Evolutionary conservation across 805 yeast genomes (phyloP), one percentile per base, ranked within the genome.

Genomic region (Wickerhamomyces pijperi): DNA sequence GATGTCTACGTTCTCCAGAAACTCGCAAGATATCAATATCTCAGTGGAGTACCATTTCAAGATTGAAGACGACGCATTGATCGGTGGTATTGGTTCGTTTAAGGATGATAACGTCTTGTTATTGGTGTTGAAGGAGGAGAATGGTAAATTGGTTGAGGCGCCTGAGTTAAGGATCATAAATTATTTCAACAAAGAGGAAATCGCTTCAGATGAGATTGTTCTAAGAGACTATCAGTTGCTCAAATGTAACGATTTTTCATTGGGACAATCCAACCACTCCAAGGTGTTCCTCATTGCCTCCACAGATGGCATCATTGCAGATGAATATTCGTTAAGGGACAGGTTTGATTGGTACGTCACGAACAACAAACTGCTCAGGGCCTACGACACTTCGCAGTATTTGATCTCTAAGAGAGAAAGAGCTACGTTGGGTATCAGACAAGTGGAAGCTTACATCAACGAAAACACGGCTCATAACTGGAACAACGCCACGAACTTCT

Each of bases 141-240:
- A 28, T 67, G 72, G 9, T 19, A 39, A 29, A 40, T 47, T 21
- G 8, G 31, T 38, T 3, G 64, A 61, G 25, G 70, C 78, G 12
- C 95, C 97, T 0, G 96, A 88, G 46, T 60, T 90, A 19, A 74
- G 79, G 43, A 65, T 92, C 2, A 60, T 85, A 16, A 79, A 81
- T 53, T 64, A 78, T 2, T 48, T 62, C 1, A 74, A 78, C 8
- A 85, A 90, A 8, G 81, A 75, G 42, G 94, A 84, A 37, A 67
- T 74, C 13, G 77, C 82, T 39, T 85, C 78, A 18, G 96, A 90
- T 55, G 94, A 81, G 53, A 68, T 90, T 3, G 75, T 80, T 0
- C 58, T 85, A 41, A 72, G 70, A 37, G 73, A 74, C 28, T 70
- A 64, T 35, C 67, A 74, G 18, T 63, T 67, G 13, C 59, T 85